Evolutionary conservation across 306 rosid species (phyloP).

Genomic region (Rosa chinensis): DNA sequence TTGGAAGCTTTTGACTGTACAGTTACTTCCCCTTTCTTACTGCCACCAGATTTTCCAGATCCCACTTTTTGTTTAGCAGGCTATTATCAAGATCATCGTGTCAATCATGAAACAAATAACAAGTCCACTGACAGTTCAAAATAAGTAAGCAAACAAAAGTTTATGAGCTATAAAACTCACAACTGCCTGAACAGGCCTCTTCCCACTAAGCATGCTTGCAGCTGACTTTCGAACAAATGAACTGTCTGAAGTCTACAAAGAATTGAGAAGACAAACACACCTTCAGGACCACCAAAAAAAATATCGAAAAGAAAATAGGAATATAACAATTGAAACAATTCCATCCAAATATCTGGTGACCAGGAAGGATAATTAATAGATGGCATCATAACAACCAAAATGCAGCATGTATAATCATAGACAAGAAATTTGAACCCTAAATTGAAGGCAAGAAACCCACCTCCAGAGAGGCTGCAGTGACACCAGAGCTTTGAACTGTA

Average conservation of each 20-base stretch:
- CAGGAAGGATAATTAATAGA: background rate
- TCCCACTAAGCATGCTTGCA: conserved; percentile 99
- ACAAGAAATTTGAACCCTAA: background rate
- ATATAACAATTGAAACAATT: conserved; percentile 4
- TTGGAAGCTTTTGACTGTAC: conserved; percentile 61
- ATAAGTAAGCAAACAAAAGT: background rate
- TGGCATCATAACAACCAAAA: conserved; percentile 3
- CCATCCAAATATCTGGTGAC: background rate
- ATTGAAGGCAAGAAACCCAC: conserved; percentile 37
- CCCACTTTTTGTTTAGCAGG: conserved; percentile 69
- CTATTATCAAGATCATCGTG: conserved; percentile 38
- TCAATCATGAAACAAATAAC: conserved; percentile 23
- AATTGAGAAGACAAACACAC: background rate
- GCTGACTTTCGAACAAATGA: conserved; percentile 79
- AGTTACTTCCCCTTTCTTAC: conserved; percentile 73
- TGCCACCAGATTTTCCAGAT: conserved; percentile 53
- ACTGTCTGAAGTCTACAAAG: conserved; percentile 61
- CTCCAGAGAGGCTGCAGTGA: conserved; percentile 52
- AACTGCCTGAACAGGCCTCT: conserved; percentile 80
- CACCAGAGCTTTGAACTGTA: conserved; percentile 65
- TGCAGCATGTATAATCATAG: background rate
- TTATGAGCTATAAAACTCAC: conserved; percentile 49
- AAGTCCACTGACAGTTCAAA: background rate
- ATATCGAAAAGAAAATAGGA: background rate
- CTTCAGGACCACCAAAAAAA: background rate